A percentile compares a stretch with the other conserved stretches of the same genome.
These are phyloP conservation scores for Penicillium sp. DNA, from an alignment of 2,329 filamentous ascomycete species.

Conservation along the genomic window DNA sequence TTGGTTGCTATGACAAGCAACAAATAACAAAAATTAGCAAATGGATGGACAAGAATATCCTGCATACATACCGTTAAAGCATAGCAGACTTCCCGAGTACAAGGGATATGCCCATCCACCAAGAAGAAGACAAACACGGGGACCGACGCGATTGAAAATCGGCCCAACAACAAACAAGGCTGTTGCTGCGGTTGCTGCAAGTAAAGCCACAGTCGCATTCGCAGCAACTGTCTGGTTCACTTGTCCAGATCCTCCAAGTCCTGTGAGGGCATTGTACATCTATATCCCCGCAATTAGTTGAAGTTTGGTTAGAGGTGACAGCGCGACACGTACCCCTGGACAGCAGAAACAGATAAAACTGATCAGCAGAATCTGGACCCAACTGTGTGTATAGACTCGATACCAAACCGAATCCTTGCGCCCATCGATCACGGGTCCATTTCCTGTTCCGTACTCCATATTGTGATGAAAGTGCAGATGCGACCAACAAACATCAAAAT, in stretches of 20 bases:
- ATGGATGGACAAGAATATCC: background rate
- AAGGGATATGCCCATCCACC: constrained; percentile 51
- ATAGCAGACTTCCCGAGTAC: constrained; percentile 47
- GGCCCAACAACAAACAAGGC: constrained; percentile 49
- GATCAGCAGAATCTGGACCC: constrained; percentile 52
- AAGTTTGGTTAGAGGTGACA: background rate
- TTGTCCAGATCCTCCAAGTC: constrained; percentile 49
- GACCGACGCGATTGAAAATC: constrained; percentile 46
- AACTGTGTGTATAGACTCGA: constrained; percentile 44
- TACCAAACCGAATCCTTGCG: constrained; percentile 14
- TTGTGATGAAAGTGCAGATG: background rate
- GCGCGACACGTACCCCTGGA: constrained; percentile 31
- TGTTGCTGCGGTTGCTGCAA: constrained; percentile 45
- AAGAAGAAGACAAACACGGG: constrained; percentile 44
- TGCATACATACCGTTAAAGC: constrained; percentile 40
- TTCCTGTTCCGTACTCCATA: constrained; percentile 9
- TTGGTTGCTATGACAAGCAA: constrained; percentile 21
- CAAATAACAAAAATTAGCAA: background rate
- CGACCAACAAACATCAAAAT: background rate
- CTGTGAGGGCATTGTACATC: constrained; percentile 52
- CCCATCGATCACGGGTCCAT: constrained; percentile 4
- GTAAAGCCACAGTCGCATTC: constrained; percentile 48
- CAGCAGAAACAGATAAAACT: constrained; percentile 53
- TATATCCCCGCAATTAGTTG: constrained; percentile 13
- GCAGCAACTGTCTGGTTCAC: constrained; percentile 48